Base-by-base conservation (phyloP, 495 filamentous ascomycete species). In the Glonium stellatum region DNA sequence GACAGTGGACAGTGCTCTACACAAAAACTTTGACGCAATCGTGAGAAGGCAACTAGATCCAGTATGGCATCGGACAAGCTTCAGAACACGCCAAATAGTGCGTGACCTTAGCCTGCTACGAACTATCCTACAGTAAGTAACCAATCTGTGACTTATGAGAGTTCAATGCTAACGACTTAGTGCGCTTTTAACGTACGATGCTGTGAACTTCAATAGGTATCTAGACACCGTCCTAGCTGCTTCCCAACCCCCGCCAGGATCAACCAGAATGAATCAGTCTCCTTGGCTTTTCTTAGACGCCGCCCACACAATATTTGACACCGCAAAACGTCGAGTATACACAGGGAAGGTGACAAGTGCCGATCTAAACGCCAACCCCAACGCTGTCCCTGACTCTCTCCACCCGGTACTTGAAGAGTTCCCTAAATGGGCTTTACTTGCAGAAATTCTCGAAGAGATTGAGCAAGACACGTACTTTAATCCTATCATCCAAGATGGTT, bases 281-380 rank as follows among this genome's bases (percentile, higher is more conserved):
- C 93, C 93, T 0, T 98, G 93, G 93, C 80, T 97, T 10, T 97
- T 97, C 68, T 82, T 97, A 13, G 93, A 97, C 72, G 91, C 92
- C 22, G 93, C 93, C 4, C 88, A 97, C 72, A 90, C 87, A 36
- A 89, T 98, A 3, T 97, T 98, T 59, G 87, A 88, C 52, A 91
- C 90, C 11, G 90, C 93, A 0, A 96, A 90, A 69, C 81, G 86
- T 22, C 80, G 93, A 58, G 92, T 95, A n/a, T 98, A 96, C 67
- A 80, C 86, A 36, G 88, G 87, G 1, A 86, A 81, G 62, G 70
- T 86, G 31, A 75, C 67, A 0, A 72, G 74, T 34, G 69, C 71
- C 9, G 74, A 76, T 39, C 55, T 59, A 1, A 66, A 57, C n/a
- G 68, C 68, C 11, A 63, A 68, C 18, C 71, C 71, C 19, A 75